Evolutionary conservation across 108 stramenopile genomes (phyloP).

Genomic region (Cyclostephanos invisitatus): DNA sequence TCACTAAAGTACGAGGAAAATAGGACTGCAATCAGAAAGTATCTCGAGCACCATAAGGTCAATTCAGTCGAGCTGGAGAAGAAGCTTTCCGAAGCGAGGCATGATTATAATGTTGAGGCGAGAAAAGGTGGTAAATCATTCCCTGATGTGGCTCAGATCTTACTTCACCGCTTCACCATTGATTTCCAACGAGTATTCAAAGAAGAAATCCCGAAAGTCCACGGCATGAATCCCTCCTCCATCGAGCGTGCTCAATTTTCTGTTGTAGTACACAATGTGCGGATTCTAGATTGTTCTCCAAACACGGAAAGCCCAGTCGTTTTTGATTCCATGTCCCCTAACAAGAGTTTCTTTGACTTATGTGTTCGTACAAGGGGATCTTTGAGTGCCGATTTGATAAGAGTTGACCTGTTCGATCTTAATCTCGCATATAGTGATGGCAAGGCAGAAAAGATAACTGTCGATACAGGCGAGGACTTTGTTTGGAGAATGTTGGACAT

Average conservation of each 20-base stretch:
- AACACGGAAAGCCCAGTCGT: conserved; percentile 64
- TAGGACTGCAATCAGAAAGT: conserved; percentile 39
- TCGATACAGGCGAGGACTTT: conserved; percentile 85
- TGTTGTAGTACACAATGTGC: conserved; percentile 68
- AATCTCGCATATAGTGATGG: conserved; percentile 76
- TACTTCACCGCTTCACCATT: conserved; percentile 72
- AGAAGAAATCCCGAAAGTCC: conserved; percentile 35
- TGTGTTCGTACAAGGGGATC: conserved; percentile 76
- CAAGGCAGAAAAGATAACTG: conserved; percentile 58
- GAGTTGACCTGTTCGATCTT: conserved; percentile 78
- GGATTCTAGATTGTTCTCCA: conserved; percentile 73
- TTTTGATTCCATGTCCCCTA: conserved; percentile 64
- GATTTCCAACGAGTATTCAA: conserved; percentile 87
- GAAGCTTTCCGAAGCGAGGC: conserved; percentile 37
- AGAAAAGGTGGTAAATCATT: conserved; percentile 19
- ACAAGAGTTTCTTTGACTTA: conserved; percentile 75
- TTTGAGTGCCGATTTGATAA: conserved; percentile 67
- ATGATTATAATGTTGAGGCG: conserved; percentile 38
- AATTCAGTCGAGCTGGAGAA: conserved; percentile 46
- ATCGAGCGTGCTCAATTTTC: conserved; percentile 76
- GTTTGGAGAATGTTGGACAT: conserved; percentile 85
- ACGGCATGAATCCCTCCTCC: conserved; percentile 29
- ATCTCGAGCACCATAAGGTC: conserved; percentile 46
- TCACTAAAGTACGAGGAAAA: conserved; percentile 39
- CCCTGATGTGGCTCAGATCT: conserved; percentile 54